phyloP scores from a whole-genome alignment of 2,329 filamentous ascomycete species.

The Fusarium sororula region DNA sequence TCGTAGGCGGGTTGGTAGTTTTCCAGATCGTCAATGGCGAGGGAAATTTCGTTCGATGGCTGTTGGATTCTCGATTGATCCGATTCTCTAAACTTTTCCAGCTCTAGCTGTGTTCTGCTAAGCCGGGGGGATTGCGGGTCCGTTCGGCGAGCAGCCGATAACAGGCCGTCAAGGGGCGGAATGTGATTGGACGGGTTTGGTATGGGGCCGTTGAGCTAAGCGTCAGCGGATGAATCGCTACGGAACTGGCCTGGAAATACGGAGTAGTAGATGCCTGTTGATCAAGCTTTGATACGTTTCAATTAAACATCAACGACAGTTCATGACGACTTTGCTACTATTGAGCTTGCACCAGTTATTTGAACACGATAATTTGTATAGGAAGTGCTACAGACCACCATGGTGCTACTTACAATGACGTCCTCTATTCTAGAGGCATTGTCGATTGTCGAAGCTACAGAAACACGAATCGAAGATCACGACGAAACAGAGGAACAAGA shows the following conservation, averaged over 20 bases:
- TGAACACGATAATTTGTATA: too few relatives aligned
- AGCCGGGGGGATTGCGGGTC: conserved; percentile 33
- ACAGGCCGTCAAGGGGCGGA: neutral
- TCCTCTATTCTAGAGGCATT: conserved; percentile 72
- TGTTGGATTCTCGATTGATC: conserved; percentile 28
- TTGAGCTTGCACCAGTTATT: too few relatives aligned
- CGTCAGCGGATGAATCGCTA: conserved; percentile 30
- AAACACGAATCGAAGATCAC: conserved; percentile 8
- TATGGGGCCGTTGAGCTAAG: conserved; percentile 17
- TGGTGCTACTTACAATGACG: conserved; percentile 85
- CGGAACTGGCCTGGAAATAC: conserved; percentile 14
- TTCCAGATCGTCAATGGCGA: conserved; percentile 17
- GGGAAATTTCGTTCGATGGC: conserved; percentile 35
- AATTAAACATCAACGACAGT: neutral
- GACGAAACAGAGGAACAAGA: conserved; percentile 29
- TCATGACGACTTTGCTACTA: neutral
- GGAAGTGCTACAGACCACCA: conserved; percentile 44
- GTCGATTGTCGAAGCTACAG: conserved; percentile 43
- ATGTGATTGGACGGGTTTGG: conserved; percentile 13
- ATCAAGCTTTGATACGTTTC: neutral
- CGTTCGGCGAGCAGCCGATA: conserved; percentile 29
- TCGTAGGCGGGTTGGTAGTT: neutral
- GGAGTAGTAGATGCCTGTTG: conserved; percentile 12
- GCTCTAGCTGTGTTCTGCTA: conserved; percentile 35
- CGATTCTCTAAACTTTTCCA: conserved; percentile 44